Evolutionary conservation across 768 basidiomycete species (phyloP).

Genomic region (Nevesoporus exiguus): DNA sequence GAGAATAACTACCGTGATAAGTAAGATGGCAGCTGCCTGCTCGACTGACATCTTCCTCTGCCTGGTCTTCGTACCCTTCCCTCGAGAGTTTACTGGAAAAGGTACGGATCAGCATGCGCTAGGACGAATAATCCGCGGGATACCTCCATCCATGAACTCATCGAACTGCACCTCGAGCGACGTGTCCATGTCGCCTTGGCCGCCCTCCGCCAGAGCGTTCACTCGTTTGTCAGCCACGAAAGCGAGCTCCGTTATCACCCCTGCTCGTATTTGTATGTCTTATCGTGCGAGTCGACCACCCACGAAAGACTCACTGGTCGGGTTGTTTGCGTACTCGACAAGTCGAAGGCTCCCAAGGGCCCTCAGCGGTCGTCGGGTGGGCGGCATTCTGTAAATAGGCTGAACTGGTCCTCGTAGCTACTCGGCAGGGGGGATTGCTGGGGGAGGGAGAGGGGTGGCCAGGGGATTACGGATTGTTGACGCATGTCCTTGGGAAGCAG

Average conservation of each 20-base stretch:
- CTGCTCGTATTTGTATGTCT: constrained; percentile 8
- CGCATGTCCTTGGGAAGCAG: not conserved
- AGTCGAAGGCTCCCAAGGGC: constrained; percentile 24
- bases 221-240: constrained; percentile 18
- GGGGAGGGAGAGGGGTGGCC: not conserved
- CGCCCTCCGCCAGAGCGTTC: not conserved
- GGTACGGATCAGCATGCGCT: not conserved
- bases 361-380: constrained; percentile 14
- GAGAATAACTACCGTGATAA: constrained; percentile 17
- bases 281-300: not conserved
- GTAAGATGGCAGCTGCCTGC: constrained; percentile 24
- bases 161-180: constrained; percentile 24
- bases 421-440: not conserved
- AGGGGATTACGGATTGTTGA: no score
- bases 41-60: constrained; percentile 22
- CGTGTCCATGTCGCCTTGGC: not conserved
- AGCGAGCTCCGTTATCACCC: constrained; percentile 27
- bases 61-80: constrained; percentile 15
- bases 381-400: constrained; percentile 16
- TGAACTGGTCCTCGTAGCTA: not conserved
- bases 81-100: constrained; percentile 24
- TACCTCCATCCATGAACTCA: constrained; percentile 30
- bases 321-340: constrained; percentile 21
- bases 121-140: not conserved
- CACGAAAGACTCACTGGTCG: constrained; percentile 17